Conservation (phyloP, 108 stramenopile genomes). For the Hondaea fermentalgiana region DNA sequence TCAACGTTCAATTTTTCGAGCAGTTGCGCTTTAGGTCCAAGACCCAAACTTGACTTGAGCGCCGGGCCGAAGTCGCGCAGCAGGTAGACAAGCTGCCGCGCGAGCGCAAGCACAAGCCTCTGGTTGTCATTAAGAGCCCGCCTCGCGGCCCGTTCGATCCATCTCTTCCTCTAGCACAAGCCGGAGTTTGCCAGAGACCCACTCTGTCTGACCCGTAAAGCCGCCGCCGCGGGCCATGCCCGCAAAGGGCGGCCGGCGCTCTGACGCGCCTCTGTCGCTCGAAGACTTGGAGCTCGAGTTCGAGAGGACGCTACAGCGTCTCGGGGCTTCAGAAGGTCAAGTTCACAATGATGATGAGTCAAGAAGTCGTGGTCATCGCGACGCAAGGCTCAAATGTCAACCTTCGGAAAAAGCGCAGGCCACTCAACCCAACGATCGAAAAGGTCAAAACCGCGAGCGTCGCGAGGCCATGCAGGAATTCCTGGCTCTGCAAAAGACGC, state of each 20-base stretch:
- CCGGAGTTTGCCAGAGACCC: not conserved
- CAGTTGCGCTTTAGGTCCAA: too few species aligned
- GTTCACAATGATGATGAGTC: not conserved
- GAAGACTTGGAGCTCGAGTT: not conserved
- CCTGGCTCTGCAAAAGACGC: not conserved
- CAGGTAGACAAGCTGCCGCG: too few species aligned
- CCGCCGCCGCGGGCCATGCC: not conserved
- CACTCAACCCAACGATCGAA: too few species aligned
- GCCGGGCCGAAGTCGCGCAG: too few species aligned
- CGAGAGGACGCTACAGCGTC: not conserved
- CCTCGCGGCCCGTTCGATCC: too few species aligned
- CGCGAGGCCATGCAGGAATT: not conserved
- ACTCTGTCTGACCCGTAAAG: not conserved
- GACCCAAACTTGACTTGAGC: too few species aligned
- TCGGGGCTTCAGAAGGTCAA: not conserved
- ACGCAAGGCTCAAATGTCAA: not conserved
- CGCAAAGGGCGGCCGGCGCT: not conserved
- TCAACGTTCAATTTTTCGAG: too few species aligned
- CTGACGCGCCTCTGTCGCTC: not conserved
- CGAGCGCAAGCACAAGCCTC: too few species aligned
- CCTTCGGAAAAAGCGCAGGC: too few species aligned
- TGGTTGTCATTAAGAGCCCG: too few species aligned
- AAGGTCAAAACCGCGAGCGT: not conserved
- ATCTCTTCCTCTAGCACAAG: too few species aligned
- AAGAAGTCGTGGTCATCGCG: not conserved